These are phyloP conservation scores for Neoboletus subvelutipes DNA, from an alignment of 768 basidiomycete species.

Conservation along the genomic window DNA sequence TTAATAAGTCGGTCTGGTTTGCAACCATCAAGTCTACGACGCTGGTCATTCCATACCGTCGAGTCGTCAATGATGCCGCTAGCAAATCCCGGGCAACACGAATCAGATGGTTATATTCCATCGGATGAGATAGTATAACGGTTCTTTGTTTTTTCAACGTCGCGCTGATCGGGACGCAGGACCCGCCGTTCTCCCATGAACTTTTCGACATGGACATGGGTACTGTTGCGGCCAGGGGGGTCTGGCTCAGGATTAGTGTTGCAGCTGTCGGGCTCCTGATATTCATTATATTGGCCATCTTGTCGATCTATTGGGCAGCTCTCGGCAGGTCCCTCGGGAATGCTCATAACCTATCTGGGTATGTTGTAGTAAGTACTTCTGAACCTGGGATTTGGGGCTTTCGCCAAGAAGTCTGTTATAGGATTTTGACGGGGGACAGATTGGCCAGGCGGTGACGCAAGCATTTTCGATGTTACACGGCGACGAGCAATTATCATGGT, in stretches of 20 bases:
- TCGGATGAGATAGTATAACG: constrained; percentile 12
- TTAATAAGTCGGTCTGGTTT: constrained; percentile 19
- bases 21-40: not conserved
- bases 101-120: not conserved
- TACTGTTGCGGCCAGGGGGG: constrained; percentile 32
- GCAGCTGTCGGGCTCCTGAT: constrained; percentile 36
- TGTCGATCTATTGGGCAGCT: constrained; percentile 63
- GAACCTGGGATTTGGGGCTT: not conserved
- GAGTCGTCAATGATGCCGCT: not conserved
- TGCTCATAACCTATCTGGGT: constrained; percentile 47
- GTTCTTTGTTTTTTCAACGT: not conserved
- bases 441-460: constrained; percentile 48
- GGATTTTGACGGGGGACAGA: constrained; percentile 60
- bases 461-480: constrained; percentile 35
- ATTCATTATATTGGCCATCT: constrained; percentile 46
- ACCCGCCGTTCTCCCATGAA: constrained; percentile 31
- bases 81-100: constrained; percentile 2
- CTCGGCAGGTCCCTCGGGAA: constrained; percentile 44
- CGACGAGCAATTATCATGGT: constrained; percentile 45
- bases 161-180: constrained; percentile 14
- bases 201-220: constrained; percentile 29
- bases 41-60: not conserved
- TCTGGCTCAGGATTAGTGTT: constrained; percentile 44
- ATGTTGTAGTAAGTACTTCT: constrained; percentile 50
- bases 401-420: constrained; percentile 18